Base-by-base conservation (phyloP, 2,329 filamentous ascomycete genomes). In the Pseudogymnoascus sp. region DNA sequence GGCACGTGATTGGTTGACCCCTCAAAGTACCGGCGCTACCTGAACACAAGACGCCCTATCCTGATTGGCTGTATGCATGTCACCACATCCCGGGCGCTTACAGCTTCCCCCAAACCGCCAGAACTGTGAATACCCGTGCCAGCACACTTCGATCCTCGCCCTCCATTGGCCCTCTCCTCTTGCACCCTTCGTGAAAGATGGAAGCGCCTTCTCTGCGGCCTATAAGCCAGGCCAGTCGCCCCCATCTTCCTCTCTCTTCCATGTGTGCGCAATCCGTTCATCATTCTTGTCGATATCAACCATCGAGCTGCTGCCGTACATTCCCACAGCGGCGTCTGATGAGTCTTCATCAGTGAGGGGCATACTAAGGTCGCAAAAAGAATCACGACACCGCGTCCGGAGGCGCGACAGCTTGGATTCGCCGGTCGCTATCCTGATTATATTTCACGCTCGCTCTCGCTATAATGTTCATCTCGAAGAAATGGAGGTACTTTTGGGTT, bases 401-500 rank as follows among this genome's bases (percentile, higher is more conserved):
- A 34, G 50, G 50, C 7, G 25, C 50, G 50, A 56, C 50, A 56
- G n/a, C 25, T 5, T 34, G 46, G 46, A 56, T 56, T 56, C 50
- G 50, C 28, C 25, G 50, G 50, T 34, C 50, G 50, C 50, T 56
- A 56, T 56, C 28, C 50, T 56, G 28, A 56, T 56, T 56, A n/a
- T 34, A 10, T 31, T 18, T 2, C 31, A 56, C 50, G 28, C n/a
- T 56, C 50, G 50, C 50, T 56, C 50, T 56, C 50, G 50, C 25
- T n/a, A 56, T 56, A 7, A 12, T 56, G 50, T 60, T 60, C 59
- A 60, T 80, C 63, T 76, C 79, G 16, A 77, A 75, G 67, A 71
- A 75, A 70, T 84, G 82, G 82, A 79, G 78, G 64, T 74, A 74
- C 38, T 77, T 78, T 3, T 78, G 76, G 65, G 64, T 79, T 63